Evolutionary conservation across 2,329 filamentous ascomycete genomes (phyloP).

Genomic region (Claviceps digitariae): DNA sequence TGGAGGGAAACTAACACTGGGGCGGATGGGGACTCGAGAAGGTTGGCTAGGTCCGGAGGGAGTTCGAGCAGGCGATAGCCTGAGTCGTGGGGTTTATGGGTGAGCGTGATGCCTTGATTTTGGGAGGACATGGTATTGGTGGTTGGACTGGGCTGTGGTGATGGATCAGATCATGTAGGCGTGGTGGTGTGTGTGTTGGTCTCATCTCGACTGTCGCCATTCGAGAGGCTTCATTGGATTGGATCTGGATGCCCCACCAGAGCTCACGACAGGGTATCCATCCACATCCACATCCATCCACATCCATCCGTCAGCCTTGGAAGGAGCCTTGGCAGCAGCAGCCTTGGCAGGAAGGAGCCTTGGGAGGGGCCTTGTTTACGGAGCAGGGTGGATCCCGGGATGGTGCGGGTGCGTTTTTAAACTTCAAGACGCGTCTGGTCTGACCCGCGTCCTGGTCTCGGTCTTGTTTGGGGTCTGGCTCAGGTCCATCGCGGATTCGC

Average conservation of each 20-base stretch:
- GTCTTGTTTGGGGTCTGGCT: too few species aligned
- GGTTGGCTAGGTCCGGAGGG: constrained; percentile 40
- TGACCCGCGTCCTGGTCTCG: neutral
- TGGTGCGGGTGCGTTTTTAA: neutral
- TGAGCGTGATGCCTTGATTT: constrained; percentile 33
- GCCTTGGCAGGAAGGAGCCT: neutral
- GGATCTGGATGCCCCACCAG: neutral
- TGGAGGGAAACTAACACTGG: constrained; percentile 36
- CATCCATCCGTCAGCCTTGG: too few species aligned
- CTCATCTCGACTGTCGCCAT: too few species aligned
- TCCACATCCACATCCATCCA: too few species aligned
- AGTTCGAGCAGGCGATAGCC: constrained; percentile 50
- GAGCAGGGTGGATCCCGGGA: neutral
- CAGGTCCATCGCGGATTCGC: neutral
- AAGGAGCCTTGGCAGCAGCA: too few species aligned
- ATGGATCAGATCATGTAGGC: too few species aligned
- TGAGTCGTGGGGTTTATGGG: constrained; percentile 32
- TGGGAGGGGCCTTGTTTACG: neutral
- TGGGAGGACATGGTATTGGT: constrained; percentile 31
- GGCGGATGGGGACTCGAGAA: constrained; percentile 39
- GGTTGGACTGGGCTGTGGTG: neutral
- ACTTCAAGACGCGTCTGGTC: constrained; percentile 1
- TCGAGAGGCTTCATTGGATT: neutral
- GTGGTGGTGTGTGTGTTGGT: neutral
- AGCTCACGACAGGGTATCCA: neutral